These are phyloP conservation scores for Calonectria naviculata DNA, from an alignment of 2,329 filamentous ascomycete genomes.

Conservation along the genomic window DNA sequence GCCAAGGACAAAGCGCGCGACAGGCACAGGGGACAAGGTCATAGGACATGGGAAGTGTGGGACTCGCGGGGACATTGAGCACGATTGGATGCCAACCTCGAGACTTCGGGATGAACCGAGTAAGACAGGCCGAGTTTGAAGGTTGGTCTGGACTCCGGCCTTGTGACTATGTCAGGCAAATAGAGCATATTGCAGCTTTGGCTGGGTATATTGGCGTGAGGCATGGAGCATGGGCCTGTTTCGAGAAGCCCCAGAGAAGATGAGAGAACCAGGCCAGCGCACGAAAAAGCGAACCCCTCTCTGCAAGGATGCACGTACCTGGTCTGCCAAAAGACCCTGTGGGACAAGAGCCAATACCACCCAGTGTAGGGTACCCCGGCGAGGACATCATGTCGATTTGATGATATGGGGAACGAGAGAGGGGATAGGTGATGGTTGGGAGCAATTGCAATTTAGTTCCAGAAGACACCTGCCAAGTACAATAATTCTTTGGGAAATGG, in stretches of 20 bases:
- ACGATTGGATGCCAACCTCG: conserved; percentile 21
- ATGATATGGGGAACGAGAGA: not conserved
- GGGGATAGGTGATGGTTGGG: not conserved
- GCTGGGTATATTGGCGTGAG: not conserved
- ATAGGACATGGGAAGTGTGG: conserved; percentile 9
- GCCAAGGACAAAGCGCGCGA: conserved; percentile 23
- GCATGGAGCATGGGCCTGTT: not conserved
- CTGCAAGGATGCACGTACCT: conserved; percentile 6
- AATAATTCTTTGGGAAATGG: not conserved
- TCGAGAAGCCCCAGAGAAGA: not conserved
- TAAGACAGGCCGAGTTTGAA: conserved; percentile 22
- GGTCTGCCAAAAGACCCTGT: conserved; percentile 4
- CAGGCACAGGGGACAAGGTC: not conserved
- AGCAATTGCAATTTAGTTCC: not conserved
- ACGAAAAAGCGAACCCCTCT: not conserved
- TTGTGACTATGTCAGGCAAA: not conserved
- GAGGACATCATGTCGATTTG: not conserved
- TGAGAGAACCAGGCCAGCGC: not conserved
- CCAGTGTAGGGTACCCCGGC: not conserved
- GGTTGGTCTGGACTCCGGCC: conserved; percentile 10
- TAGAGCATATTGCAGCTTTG: not conserved
- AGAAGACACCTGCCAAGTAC: conserved; percentile 2
- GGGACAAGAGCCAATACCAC: not conserved
- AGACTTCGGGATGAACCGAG: conserved; percentile 30
- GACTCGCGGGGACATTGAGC: not conserved